Evolutionary conservation across 1,139 yeast species (phyloP), one percentile per base, ranked within the genome.

Genomic region (Sugiyamaella sp.): DNA sequence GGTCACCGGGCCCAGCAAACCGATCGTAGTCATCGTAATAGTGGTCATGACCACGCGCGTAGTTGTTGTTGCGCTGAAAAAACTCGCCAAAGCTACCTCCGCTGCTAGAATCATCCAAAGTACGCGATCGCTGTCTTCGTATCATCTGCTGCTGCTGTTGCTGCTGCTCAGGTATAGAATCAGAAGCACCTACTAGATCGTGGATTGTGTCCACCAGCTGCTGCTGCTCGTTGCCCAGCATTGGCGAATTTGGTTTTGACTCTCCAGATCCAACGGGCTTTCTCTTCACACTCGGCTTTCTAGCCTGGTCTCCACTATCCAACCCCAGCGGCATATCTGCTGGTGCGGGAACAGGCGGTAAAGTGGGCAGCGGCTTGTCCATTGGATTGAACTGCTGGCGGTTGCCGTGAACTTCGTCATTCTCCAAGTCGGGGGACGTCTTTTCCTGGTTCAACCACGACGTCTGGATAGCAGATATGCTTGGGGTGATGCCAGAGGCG

Each of bases 221-320:
- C 32, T 47, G 50, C 42, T 52, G 55, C 27, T 51, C 54, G 10
- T 29, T 32, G 3, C 25, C 39, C 14, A 46, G 3, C 33, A 35
- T 16, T 2, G 49, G 49, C 9, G 49, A 46, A 6, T 21, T 32
- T n/a, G 56, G 56, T 19, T 40, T 33, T 12, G 50, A 45, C 9
- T 48, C 29, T 3, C 37, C 49, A 21, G 56, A 40, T 2, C 58
- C 60, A 2, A 59, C 63, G 1, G 64, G 64, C 40, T 60, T 60
- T 40, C 64, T 54, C 41, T 59, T 59, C 8, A 61, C 60, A 8
- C 55, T 54, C 16, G 25, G n/a, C n/a, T 43, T 32, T 43, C 52
- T 35, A 5, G 49, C 2, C n/a, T 46, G 38, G 10, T 19, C 39
- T 14, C 4, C 27, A 35, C 12, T 12, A 35, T 46, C 42, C n/a